Evolutionary conservation across 306 rosid species (phyloP), one percentile per base, ranked within the genome.

Genomic region (Trifolium subterraneum): DNA sequence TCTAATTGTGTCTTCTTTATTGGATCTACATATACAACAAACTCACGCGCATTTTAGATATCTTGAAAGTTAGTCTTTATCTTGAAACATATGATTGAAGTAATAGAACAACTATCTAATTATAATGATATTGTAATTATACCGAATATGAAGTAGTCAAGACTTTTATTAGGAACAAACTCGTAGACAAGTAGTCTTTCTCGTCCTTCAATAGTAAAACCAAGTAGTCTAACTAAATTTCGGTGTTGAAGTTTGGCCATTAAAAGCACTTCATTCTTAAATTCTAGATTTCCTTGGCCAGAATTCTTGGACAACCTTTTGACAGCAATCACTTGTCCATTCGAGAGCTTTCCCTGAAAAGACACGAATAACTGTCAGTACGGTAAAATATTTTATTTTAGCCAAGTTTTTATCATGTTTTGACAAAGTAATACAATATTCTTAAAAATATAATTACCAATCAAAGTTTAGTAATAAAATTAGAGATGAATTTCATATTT

Each of bases 21-120:
- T 39, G 33, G 52, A 64, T 64, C 70, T 64, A 39, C 70, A 64
- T 38, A 15, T 15, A 47, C n/a, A 47, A 47, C 16, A 47, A 47
- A 13, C 19, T 50, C 23, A 16, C 56, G 2, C 56, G 4, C 11
- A 7, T 50, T 50, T 50, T 48, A 48, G 55, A 4, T 48, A n/a
- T 50, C 14, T n/a, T 2, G 56, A n/a, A 50, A 50, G 52, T 47
- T 15, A 47, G 52, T 47, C 8, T 47, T 13, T 50, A 50, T 50
- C 5, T n/a, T 50, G 23, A n/a, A n/a, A 50, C 11, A 50, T n/a
- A n/a, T 6, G 16, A 9, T 50, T 50, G 56, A 16, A 16, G 16
- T 50, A 16, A 48, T 48, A 48, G 22, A 50, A 3, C 56, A 50
- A 50, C 20, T 6, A 50, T 50, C 22, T 16, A 16, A 50, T 16